phyloP scores from a whole-genome alignment of 2,329 filamentous ascomycete species.

The Cercospora beticola region DNA sequence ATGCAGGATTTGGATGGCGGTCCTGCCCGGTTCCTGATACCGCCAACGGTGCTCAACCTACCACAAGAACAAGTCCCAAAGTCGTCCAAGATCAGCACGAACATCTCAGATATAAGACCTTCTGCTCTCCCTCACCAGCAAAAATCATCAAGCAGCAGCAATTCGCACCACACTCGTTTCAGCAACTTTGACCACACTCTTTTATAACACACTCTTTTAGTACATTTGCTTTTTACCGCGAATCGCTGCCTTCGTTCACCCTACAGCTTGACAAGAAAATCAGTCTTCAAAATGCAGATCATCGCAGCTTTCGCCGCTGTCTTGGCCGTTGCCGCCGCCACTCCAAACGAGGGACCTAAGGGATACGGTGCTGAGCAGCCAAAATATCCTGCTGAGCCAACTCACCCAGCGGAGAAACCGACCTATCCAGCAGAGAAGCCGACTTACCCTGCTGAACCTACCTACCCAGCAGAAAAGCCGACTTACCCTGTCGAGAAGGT shows the following conservation, averaged over 20 bases:
- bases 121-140: not conserved
- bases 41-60: not conserved
- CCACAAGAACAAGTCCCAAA: not conserved
- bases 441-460: not conserved
- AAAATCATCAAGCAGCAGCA: not conserved
- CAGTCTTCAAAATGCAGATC: conserved; percentile 29
- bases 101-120: not conserved
- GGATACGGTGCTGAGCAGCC: conserved; percentile 3
- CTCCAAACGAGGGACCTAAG: not conserved
- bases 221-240: not conserved
- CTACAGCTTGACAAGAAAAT: not conserved
- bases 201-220: conserved; percentile 1
- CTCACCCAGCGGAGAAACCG: not conserved
- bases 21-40: not conserved
- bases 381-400: not conserved
- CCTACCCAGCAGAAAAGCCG: not conserved
- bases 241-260: not conserved
- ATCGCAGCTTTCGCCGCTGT: conserved; percentile 17
- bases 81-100: not conserved
- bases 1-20: not conserved
- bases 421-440: not conserved
- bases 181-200: not conserved
- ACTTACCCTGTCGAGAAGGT: not conserved
- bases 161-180: not conserved
- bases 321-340: conserved; percentile 18